These are phyloP conservation scores for Sclerotinia subarctica DNA, from an alignment of 2,329 filamentous ascomycete genomes.

Conservation along the genomic window DNA sequence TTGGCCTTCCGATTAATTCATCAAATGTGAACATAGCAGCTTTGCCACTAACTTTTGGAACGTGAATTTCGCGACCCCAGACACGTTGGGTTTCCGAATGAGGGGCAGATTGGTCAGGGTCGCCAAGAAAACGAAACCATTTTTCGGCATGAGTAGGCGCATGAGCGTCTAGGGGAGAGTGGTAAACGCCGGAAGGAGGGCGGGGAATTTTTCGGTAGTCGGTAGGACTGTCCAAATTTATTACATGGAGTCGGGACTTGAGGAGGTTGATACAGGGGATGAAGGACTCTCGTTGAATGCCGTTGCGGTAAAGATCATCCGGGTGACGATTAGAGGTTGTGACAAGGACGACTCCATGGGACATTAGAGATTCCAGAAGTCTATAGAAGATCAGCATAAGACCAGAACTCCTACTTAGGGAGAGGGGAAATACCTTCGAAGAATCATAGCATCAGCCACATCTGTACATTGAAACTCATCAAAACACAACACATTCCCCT, in stretches of 20 bases:
- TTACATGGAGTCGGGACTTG: conserved; percentile 76
- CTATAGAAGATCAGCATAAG: conserved; percentile 40
- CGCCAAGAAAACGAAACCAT: conserved; percentile 94
- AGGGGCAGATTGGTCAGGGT: conserved; percentile 64
- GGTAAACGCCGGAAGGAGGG: conserved; percentile 89
- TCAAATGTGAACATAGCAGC: conserved; percentile 91
- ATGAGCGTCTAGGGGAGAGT: conserved; percentile 77
- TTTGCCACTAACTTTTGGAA: conserved; percentile 82
- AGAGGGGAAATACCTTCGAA: conserved; percentile 59
- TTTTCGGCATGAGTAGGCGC: conserved; percentile 81
- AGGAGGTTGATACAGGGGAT: conserved; percentile 92
- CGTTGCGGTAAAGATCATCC: conserved; percentile 95
- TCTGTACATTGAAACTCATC: conserved; percentile 99
- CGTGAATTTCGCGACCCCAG: conserved; percentile 87
- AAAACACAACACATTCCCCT: conserved; percentile 86
- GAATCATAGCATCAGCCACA: conserved; percentile 97
- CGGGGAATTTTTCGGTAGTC: conserved; percentile 97
- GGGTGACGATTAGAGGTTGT: conserved; percentile 97
- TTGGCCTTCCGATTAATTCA: conserved; percentile 84
- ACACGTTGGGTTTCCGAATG: conserved; percentile 77
- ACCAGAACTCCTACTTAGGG: neutral
- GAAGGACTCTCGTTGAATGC: conserved; percentile 92
- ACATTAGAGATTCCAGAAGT: conserved; percentile 87
- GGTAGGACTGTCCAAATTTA: conserved; percentile 91
- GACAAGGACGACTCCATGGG: conserved; percentile 91